Base-by-base conservation (phyloP, 768 basidiomycete species). In the Kwoniella sp. region DNA sequence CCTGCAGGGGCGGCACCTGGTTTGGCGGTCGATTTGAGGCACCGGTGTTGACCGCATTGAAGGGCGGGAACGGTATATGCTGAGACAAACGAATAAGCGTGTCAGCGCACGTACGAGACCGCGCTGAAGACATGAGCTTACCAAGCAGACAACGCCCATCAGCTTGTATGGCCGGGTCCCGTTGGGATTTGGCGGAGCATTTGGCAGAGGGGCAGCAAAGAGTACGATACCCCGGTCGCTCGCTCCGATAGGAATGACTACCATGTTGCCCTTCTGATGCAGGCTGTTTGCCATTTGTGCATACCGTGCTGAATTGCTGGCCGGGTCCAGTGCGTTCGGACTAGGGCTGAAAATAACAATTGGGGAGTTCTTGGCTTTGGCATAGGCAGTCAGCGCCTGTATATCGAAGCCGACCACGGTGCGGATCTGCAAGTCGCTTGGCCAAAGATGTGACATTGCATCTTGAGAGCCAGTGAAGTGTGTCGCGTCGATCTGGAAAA, bases 91-190 rank as follows among this genome's bases (percentile, higher is more conserved):
- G 14, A 5, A 36, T 47, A 8, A 12, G 25, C 17, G 23, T 14
- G 20, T 38, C 51, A 37, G 37, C 2, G 15, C 36, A 10, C 12
- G 27, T 14, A 12, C 15, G 3, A n/a, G 20, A n/a, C 27, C 17
- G 10, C 23, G 37, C 6, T 33, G 29, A 22, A 6, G 23, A 20
- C 14, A n/a, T 38, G 7, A 27, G 51, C 60, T 58, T 26, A 62
- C 60, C 36, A 58, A 19, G 36, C 60, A 62, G 17, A 62, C 56
- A 6, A 62, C 46, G 20, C 56, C 60, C 56, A 62, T 57, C 32
- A 62, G 38, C 12, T 45, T 37, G 10, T 50, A 32, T 32, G 41
- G 36, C 31, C 56, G 46, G 19, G 32, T 51, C 26, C 31, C 53
- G 32, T 40, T 53, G 11, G 55, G 41, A 7, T 39, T 50, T 9